Evolutionary conservation across 1,284 basidiomycete genomes (phyloP), one percentile per base, ranked within the genome.

Genomic region (Microbotryum lychnidis-dioicae): DNA sequence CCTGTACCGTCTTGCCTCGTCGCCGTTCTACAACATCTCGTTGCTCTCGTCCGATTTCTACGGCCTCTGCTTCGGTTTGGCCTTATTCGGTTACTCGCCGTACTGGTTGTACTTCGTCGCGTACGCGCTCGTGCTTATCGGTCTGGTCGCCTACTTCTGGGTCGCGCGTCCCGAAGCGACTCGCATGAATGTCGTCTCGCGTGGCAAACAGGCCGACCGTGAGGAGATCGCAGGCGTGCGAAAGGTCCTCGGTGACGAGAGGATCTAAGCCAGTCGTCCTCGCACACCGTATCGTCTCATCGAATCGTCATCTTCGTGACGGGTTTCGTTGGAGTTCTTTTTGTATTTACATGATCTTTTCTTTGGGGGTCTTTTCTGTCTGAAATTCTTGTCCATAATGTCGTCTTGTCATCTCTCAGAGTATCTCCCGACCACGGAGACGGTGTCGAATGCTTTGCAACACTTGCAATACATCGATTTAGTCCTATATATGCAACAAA

Each of bases 31-130:
- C 77, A 91, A 91, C 71, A 79, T 91, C 65, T 87, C 84, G 56
- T 56, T 91, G 18, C 81, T 91, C 23, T 86, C 89, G 20, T 85
- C 84, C 73, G 87, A 91, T 76, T 91, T 91, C 70, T 91, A 86
- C 72, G 87, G 88, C 23, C 79, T 91, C 56, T 77, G 90, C 25
- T 88, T 91, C 71, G 89, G 87, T 82, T 68, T 58, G 80, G 78
- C 84, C 75, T 51, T 62, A 18, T 69, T 62, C 61, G 60, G 61
- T 27, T 70, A 70, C 67, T 53, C 57, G 27, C 66, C 67, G 14
- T 70, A 67, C 65, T 64, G 53, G 50, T 55, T 64, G 25, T 64
- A 61, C 52, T 66, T 61, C 27, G 49, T 61, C 23, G 64, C 58
- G 50, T 69, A 63, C 52, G 61, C 62, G 1, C 42, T 65, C 56